A percentile compares a stretch with the other conserved stretches of the same genome.
Conservation (phyloP, 306 rosid genomes). For the barrel medic (Medicago truncatula) region MtrunA17r5.0-ANR NC_053048.1:26389501-26390000, state of each 20-base stretch:
- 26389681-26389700: neutral
- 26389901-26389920: neutral
- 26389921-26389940: neutral
- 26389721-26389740: neutral
- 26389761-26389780: neutral
- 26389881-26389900: neutral
- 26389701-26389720: neutral
- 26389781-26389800: neutral
- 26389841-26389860: neutral
- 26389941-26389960: slow-evolving; percentile 44
- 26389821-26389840: neutral
- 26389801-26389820: neutral
- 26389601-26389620: slow-evolving; percentile 75
- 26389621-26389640: slow-evolving; percentile 64
- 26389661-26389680: slow-evolving; percentile 71
- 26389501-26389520: too few relatives aligned
- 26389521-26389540: neutral
- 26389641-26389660: slow-evolving; percentile 72
- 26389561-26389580: neutral
- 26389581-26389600: slow-evolving; percentile 26
- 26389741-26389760: neutral
- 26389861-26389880: too few relatives aligned
- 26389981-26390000: slow-evolving; percentile 59
- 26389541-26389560: neutral
- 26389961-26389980: slow-evolving; percentile 79